Evolutionary conservation across 768 basidiomycete genomes (phyloP).

Genomic region (Psilocybe cubensis): DNA sequence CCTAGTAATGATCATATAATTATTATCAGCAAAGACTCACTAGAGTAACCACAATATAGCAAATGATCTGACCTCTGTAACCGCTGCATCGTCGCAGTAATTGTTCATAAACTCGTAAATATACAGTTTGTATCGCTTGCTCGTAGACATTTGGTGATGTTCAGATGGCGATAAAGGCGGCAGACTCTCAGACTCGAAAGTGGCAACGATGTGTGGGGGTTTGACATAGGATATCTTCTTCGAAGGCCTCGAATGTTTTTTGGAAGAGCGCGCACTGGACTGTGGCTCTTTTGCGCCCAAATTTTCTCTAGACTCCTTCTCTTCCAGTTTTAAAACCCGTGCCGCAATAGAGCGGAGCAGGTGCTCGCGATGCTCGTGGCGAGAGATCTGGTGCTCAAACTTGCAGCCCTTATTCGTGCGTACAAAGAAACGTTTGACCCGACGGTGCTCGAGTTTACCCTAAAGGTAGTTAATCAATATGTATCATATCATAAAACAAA

Average conservation of each 20-base stretch:
- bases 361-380: too few species aligned
- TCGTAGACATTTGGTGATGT: constrained; percentile 20
- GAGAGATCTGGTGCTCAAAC: constrained; percentile 16
- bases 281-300: too few species aligned
- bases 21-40: too few species aligned
- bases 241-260: too few species aligned
- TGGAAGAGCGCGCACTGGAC: too few species aligned
- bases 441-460: constrained; percentile 21
- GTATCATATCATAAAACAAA: too few species aligned
- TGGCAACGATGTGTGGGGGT: constrained; percentile 4
- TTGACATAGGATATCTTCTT: neutral
- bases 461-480: neutral
- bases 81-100: constrained; percentile 27
- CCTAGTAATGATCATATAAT: too few species aligned
- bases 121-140: constrained; percentile 12
- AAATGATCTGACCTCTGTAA: constrained; percentile 29
- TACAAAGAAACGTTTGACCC: too few species aligned
- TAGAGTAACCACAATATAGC: neutral
- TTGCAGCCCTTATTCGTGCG: constrained; percentile 16
- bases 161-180: constrained; percentile 6
- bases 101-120: constrained; percentile 15
- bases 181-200: constrained; percentile 2
- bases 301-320: too few species aligned
- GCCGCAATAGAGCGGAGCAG: too few species aligned
- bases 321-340: constrained; percentile 14